A percentile compares a stretch with the other conserved stretches of the same genome.
Conservation (phyloP, 2,329 filamentous ascomycete genomes). For the Colletotrichum spaethianum region DNA sequence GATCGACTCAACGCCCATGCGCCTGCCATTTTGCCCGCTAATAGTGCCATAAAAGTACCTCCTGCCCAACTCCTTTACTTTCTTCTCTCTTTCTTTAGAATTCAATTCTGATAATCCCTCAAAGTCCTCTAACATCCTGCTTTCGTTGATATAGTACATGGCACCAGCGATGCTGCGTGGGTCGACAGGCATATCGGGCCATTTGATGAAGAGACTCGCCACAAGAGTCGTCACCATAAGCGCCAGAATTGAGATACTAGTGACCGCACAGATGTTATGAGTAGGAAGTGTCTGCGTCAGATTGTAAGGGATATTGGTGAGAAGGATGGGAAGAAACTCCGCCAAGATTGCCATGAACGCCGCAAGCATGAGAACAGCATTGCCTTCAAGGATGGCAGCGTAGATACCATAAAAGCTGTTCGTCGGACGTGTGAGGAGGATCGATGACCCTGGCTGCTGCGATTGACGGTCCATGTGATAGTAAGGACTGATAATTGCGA, state of each 20-base stretch:
- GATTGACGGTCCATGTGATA: constrained; percentile 54
- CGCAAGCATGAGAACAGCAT: constrained; percentile 57
- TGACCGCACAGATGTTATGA: constrained; percentile 57
- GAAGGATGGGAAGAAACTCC: constrained; percentile 64
- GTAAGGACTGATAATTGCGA: constrained; percentile 62
- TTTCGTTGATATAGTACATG: constrained; percentile 57
- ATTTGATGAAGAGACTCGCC: constrained; percentile 57
- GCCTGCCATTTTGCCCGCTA: not conserved
- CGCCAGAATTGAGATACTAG: constrained; percentile 56
- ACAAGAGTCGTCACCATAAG: constrained; percentile 59
- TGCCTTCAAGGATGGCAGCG: constrained; percentile 51
- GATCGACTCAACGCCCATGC: constrained; percentile 33
- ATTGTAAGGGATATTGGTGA: constrained; percentile 64
- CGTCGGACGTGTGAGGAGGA: constrained; percentile 58
- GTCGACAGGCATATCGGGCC: constrained; percentile 62
- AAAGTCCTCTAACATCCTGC: constrained; percentile 38
- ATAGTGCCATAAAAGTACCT: constrained; percentile 48
- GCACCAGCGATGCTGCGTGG: constrained; percentile 62
- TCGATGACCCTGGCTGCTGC: constrained; percentile 53
- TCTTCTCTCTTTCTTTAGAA: constrained; percentile 22
- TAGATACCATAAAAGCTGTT: constrained; percentile 62
- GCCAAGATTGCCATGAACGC: constrained; percentile 60
- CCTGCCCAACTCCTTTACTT: constrained; percentile 33
- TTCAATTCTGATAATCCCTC: constrained; percentile 37
- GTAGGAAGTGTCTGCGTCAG: constrained; percentile 56